Evolutionary conservation across 805 yeast genomes (phyloP), one percentile per base, ranked within the genome.

Genomic region (Hanseniaspora guilliermondii): DNA sequence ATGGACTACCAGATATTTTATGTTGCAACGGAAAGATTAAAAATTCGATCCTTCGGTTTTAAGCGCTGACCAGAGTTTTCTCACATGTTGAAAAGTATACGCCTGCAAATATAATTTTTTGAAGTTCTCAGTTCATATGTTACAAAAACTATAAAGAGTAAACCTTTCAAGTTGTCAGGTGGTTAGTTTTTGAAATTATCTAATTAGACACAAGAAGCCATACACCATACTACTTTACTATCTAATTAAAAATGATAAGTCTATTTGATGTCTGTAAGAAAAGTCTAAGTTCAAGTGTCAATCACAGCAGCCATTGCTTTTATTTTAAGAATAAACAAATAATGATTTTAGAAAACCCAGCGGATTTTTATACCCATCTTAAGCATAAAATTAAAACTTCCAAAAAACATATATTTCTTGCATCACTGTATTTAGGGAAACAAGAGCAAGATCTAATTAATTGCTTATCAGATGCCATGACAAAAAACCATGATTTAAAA

Each of bases 381-480:
- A 85, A 80, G 61, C 46, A 61, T 2, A 85, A 83, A 60, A 89
- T 91, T 19, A 58, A 67, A 2, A 49, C 62, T 0, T 91, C 97
- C 1, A 68, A 83, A 53, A 57, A 68, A 6, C 73, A 95, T 42
- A 74, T 93, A 9, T 93, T 88, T 62, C 73, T 93, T 37, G 83
- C 96, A 4, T 83, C 96, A 1, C 71, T 93, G 40, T 93, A 93
- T 64, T 73, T 93, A 47, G 98, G 98, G 2, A 85, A 82, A 60
- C 66, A 79, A 1, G 95, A 93, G 65, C 69, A 76, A 48, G 97
- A 91, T 57, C 74, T 93, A 25, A 72, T 89, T 14, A 73, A 75
- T 7, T 76, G 83, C 57, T 59, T 93, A 4, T 75, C 76, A 14
- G 65, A 70, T 6, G 89, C 96, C 0, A 66, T 93, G 59, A 60